phyloP scores from a whole-genome alignment of 176 grass and related monocot genomes.

The Musa schizocarpa region DNA sequence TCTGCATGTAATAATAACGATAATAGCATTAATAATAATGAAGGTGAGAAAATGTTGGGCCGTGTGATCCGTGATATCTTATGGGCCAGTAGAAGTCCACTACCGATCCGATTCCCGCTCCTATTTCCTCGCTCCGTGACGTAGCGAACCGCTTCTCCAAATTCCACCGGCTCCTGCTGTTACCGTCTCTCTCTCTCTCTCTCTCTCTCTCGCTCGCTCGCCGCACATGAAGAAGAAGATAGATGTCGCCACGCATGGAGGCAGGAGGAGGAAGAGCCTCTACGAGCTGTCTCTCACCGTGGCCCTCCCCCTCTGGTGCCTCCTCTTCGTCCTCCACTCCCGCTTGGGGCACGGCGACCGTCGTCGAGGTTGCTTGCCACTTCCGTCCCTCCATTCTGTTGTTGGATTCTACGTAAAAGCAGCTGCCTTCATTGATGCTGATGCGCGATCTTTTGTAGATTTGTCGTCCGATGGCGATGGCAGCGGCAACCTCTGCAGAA shows the following conservation, averaged over 20 bases:
- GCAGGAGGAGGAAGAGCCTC: constrained; percentile 26
- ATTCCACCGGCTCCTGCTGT: background rate
- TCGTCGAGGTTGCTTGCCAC: background rate
- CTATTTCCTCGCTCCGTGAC: background rate
- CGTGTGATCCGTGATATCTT: no score
- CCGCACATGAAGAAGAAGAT: constrained; percentile 54
- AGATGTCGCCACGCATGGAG: constrained; percentile 23
- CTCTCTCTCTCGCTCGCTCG: background rate
- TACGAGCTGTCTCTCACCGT: constrained; percentile 65
- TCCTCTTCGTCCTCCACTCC: constrained; percentile 53
- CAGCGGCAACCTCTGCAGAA: constrained; percentile 45
- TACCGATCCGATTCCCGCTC: background rate
- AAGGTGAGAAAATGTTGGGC: no score
- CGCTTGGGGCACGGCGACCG: constrained; percentile 24
- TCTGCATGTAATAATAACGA: no score
- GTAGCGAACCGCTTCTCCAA: background rate
- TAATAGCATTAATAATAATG: no score
- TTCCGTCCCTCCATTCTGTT: background rate
- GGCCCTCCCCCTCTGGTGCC: constrained; percentile 55
- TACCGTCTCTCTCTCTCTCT: background rate
- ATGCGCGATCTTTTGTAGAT: constrained; percentile 7
- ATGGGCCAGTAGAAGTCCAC: background rate
- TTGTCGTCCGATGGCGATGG: constrained; percentile 26
- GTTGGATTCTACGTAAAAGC: background rate
- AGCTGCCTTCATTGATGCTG: background rate